Evolutionary conservation across 129 eudicot genomes (phyloP).

Genomic region (Tanacetum coccineum): DNA sequence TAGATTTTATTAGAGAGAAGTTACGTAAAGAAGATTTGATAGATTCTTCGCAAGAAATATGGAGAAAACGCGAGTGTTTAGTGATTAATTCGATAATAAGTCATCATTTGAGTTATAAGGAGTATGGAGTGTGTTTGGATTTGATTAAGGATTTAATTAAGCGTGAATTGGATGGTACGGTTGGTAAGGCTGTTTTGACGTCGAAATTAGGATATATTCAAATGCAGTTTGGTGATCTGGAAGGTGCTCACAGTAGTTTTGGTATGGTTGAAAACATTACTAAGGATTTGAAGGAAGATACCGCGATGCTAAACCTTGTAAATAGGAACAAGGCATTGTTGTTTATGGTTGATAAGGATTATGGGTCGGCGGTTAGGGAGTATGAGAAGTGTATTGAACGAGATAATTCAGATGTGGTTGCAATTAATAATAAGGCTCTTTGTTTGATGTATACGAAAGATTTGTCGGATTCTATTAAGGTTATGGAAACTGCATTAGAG

Average conservation of each 20-base stretch:
- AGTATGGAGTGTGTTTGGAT: slow-evolving; percentile 64
- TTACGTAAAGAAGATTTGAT: slow-evolving; percentile 3
- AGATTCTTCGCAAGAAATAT: slow-evolving; percentile 24
- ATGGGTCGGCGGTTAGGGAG: slow-evolving; percentile 89
- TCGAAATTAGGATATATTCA: slow-evolving; percentile 76
- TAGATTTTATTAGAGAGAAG: slow-evolving; percentile 42
- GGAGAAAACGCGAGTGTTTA: slow-evolving; percentile 62
- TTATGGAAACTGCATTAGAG: slow-evolving; percentile 89
- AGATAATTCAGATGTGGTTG: slow-evolving; percentile 76
- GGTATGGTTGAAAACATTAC: slow-evolving; percentile 42
- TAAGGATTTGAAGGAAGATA: slow-evolving; percentile 27
- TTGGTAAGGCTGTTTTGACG: slow-evolving; percentile 27
- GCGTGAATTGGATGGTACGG: slow-evolving; percentile 19
- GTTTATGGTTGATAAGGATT: slow-evolving; percentile 86
- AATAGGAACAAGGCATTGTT: slow-evolving; percentile 76
- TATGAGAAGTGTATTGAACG: slow-evolving; percentile 93
- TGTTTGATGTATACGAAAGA: slow-evolving; percentile 98
- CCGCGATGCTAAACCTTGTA: slow-evolving; percentile 60
- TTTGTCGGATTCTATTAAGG: slow-evolving; percentile 87
- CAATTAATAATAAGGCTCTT: slow-evolving; percentile 82
- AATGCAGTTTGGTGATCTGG: slow-evolving; percentile 89
- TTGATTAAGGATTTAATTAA: slow-evolving; percentile 42
- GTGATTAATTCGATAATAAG: slow-evolving; percentile 62
- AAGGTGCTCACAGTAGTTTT: slow-evolving; percentile 67
- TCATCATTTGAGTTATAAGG: slow-evolving; percentile 65